Conservation (phyloP, 345 rosid species). For the Populus pruinosa region DNA sequence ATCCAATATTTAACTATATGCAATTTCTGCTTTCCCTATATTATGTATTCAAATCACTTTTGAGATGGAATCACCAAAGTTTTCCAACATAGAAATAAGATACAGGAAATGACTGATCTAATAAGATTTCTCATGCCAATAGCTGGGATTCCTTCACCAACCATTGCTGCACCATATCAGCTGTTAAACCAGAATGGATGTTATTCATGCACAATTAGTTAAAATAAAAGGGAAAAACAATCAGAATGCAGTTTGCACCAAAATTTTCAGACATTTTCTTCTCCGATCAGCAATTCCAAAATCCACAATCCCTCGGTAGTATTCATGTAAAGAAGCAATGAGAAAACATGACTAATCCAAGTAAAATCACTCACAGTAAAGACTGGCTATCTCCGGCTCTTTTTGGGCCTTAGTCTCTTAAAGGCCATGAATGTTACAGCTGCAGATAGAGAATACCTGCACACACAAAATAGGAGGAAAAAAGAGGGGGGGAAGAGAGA, state of each 20-base stretch:
- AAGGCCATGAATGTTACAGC: slow-evolving; percentile 92
- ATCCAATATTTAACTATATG: too few relatives aligned
- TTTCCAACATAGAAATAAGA: too few relatives aligned
- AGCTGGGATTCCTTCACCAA: background rate
- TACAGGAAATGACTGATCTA: background rate
- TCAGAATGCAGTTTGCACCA: slow-evolving; percentile 1
- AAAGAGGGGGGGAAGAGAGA: too few relatives aligned
- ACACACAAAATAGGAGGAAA: background rate
- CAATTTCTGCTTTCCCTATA: too few relatives aligned
- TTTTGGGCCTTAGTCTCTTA: slow-evolving; percentile 62
- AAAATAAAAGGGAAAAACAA: background rate
- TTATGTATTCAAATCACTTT: too few relatives aligned
- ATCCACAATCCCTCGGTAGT: background rate
- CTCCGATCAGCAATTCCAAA: background rate
- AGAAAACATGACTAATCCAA: background rate
- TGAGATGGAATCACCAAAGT: too few relatives aligned
- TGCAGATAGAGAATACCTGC: slow-evolving; percentile 88
- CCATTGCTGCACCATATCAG: background rate
- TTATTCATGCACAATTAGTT: background rate
- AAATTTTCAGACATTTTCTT: background rate
- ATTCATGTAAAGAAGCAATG: background rate
- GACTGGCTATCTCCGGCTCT: slow-evolving; percentile 40
- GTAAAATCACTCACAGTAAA: background rate
- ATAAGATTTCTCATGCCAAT: too few relatives aligned
- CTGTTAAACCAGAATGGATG: background rate